Evolutionary conservation across 305 asterid genomes (phyloP).

Genomic region (Rubia peregrina): DNA sequence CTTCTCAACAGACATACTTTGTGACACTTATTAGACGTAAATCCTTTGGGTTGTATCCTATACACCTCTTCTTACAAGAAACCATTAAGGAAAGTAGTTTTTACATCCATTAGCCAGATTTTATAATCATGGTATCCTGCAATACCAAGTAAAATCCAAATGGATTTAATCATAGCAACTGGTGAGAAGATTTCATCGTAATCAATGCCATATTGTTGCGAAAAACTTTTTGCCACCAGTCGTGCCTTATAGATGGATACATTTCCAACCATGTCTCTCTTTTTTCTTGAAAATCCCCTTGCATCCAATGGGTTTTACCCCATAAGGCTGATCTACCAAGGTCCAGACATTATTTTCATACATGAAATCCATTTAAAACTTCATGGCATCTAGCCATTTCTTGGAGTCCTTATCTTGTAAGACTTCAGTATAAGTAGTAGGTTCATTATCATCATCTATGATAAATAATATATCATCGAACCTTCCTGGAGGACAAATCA

Average conservation of each 20-base stretch:
- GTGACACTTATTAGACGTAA: background rate
- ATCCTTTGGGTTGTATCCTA: background rate
- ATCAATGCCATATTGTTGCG: background rate
- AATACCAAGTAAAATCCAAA: background rate
- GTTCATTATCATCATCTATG: background rate
- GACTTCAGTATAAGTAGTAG: background rate
- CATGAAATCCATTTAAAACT: background rate
- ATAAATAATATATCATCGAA: too few species aligned
- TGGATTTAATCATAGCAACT: background rate
- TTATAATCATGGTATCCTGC: background rate
- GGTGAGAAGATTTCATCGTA: conserved; percentile 6
- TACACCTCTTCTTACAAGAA: background rate
- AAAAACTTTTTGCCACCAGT: background rate
- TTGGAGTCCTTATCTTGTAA: background rate
- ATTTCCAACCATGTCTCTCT: background rate
- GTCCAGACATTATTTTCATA: background rate
- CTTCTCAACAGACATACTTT: background rate
- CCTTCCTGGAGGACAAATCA: background rate
- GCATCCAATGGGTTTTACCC: background rate
- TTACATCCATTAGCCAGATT: background rate
- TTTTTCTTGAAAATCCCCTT: background rate
- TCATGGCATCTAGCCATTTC: background rate
- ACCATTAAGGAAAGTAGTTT: background rate
- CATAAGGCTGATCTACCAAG: background rate
- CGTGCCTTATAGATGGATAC: background rate